Evolutionary conservation across 1,139 yeast genomes (phyloP).

Genomic region (Taphrina confusa): DNA sequence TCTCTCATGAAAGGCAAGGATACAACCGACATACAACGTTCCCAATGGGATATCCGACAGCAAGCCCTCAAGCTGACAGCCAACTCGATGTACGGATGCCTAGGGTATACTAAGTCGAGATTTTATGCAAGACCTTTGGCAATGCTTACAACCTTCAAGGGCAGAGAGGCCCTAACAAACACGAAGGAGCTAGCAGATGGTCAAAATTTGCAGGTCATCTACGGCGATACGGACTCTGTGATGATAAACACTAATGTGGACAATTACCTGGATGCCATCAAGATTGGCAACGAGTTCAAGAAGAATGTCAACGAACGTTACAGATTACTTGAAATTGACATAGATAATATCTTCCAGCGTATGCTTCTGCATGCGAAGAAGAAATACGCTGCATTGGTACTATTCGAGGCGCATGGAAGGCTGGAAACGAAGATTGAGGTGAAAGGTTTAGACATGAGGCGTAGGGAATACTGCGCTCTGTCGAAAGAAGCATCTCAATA

Average conservation of each 20-base stretch:
- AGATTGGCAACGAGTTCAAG: constrained; percentile 84
- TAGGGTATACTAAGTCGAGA: constrained; percentile 87
- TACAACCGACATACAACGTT: constrained; percentile 62
- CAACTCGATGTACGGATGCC: constrained; percentile 98
- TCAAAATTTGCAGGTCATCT: constrained; percentile 78
- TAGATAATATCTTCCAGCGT: constrained; percentile 87
- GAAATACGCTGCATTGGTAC: constrained; percentile 91
- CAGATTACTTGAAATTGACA: constrained; percentile 84
- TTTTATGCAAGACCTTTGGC: constrained; percentile 96
- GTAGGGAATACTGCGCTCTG: constrained; percentile 92
- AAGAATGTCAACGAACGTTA: constrained; percentile 84
- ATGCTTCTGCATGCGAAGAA: constrained; percentile 90
- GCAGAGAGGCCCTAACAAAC: constrained; percentile 91
- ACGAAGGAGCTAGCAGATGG: constrained; percentile 91
- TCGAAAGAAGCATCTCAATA: constrained; percentile 82
- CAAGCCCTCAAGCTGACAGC: constrained; percentile 96
- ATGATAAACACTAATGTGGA: constrained; percentile 92
- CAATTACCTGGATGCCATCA: constrained; percentile 68
- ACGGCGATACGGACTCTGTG: constrained; percentile 99
- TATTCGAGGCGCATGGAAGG: constrained; percentile 51
- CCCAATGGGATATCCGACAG: constrained; percentile 83
- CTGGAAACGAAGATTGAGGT: constrained; percentile 70
- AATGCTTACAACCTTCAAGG: constrained; percentile 90
- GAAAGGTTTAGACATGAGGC: constrained; percentile 93
- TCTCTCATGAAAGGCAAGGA: constrained; percentile 73